Evolutionary conservation across 208 protist species (phyloP).

Genomic region (Trypanosoma brucei): DNA sequence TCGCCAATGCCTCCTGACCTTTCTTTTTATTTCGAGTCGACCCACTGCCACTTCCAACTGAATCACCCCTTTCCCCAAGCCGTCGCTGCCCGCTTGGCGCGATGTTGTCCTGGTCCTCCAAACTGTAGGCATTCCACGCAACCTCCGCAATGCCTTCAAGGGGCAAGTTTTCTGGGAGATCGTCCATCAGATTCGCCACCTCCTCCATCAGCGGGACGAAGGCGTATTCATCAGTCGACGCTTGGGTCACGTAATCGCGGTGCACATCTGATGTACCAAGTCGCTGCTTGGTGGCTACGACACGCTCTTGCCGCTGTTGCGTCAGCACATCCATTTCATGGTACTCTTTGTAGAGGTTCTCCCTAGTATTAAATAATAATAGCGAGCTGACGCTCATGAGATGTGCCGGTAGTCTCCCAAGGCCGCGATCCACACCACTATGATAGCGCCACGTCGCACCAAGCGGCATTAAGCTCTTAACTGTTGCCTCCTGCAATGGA

Average conservation of each 20-base stretch:
- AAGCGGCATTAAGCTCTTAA: conserved; percentile 17
- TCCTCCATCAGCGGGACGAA: conserved; percentile 28
- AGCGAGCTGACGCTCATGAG: conserved; percentile 28
- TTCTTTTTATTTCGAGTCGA: background rate
- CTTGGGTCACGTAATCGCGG: conserved; percentile 28
- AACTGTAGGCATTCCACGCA: conserved; percentile 24
- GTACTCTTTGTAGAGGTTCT: conserved; percentile 39
- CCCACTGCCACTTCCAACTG: conserved; percentile 5
- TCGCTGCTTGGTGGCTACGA: conserved; percentile 11
- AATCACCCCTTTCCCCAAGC: conserved; percentile 14
- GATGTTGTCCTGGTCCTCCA: conserved; percentile 28
- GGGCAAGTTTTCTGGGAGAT: conserved; percentile 51
- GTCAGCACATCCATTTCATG: conserved; percentile 32
- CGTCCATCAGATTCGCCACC: conserved; percentile 38
- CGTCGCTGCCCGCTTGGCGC: conserved; percentile 28
- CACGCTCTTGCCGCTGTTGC: conserved; percentile 23
- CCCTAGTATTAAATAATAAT: conserved; percentile 30
- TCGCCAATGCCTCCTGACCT: conserved; percentile 12
- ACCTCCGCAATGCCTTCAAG: conserved; percentile 32
- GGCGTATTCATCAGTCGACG: conserved; percentile 27
- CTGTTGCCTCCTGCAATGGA: conserved; percentile 11
- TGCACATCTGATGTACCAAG: conserved; percentile 24
- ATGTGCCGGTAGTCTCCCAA: conserved; percentile 22
- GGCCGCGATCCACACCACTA: conserved; percentile 18
- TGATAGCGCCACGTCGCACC: conserved; percentile 19